phyloP scores from a whole-genome alignment of 2,329 filamentous ascomycete species.

The Cladosporium austrohemisphaericum region DNA sequence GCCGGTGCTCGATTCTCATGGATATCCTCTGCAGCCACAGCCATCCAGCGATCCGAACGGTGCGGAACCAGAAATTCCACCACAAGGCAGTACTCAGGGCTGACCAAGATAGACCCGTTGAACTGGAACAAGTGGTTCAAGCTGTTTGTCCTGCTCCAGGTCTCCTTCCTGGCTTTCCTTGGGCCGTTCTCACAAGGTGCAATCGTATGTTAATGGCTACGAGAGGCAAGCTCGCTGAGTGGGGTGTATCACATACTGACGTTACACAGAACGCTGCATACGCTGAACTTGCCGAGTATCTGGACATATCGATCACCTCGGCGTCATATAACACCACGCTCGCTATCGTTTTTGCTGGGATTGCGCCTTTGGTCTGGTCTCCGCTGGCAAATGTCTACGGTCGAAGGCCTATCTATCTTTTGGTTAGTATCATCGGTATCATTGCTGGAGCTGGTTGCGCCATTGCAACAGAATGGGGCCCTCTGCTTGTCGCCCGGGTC shows the following conservation, averaged over 20 bases:
- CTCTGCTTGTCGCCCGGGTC: background rate
- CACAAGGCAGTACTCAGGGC: too few species aligned
- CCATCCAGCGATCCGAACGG: background rate
- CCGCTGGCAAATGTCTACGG: constrained; percentile 36
- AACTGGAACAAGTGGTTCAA: too few species aligned
- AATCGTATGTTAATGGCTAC: too few species aligned
- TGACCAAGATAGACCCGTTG: too few species aligned
- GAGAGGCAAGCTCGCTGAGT: too few species aligned
- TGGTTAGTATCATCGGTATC: constrained; percentile 4
- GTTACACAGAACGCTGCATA: too few species aligned
- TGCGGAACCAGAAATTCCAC: background rate
- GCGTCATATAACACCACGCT: constrained; percentile 32
- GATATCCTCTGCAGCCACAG: background rate
- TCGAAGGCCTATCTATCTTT: constrained; percentile 33
- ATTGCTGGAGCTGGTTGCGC: background rate
- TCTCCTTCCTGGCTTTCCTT: too few species aligned
- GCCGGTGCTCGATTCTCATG: background rate
- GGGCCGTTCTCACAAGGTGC: too few species aligned
- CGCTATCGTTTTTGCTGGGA: constrained; percentile 33
- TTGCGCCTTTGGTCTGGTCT: constrained; percentile 32
- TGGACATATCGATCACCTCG: too few species aligned
- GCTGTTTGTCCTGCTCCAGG: too few species aligned
- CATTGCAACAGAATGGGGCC: background rate
- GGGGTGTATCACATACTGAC: too few species aligned
- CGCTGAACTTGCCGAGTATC: too few species aligned